phyloP scores from a whole-genome alignment of 495 filamentous ascomycete genomes.

The Pyronema domesticum region DNA sequence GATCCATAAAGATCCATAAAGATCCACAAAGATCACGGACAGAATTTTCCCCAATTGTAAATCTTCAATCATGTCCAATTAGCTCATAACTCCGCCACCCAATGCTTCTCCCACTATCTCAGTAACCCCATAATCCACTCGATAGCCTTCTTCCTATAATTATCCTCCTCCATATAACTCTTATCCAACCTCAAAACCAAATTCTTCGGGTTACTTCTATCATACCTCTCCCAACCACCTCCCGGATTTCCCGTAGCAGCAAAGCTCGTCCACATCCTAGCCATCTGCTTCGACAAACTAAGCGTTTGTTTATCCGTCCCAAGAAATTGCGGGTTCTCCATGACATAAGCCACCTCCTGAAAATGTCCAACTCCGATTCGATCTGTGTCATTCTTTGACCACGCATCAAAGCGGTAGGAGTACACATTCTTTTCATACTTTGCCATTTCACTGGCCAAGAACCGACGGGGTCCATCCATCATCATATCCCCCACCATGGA shows the following conservation, averaged over 20 bases:
- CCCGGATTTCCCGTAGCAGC: slow-evolving; percentile 33
- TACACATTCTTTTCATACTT: slow-evolving; percentile 29
- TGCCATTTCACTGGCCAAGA: slow-evolving; percentile 37
- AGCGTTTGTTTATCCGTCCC: slow-evolving; percentile 32
- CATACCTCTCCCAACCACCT: slow-evolving; percentile 15
- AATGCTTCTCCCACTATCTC: slow-evolving; percentile 2
- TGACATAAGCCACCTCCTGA: slow-evolving; percentile 31
- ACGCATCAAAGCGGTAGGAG: slow-evolving; percentile 45
- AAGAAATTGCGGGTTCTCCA: slow-evolving; percentile 26
- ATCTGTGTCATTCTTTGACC: slow-evolving; percentile 25
- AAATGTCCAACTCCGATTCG: slow-evolving; percentile 30
- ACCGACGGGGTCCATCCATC: slow-evolving; percentile 40
- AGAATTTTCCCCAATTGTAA: no score
- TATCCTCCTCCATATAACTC: slow-evolving; percentile 28
- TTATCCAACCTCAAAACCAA: slow-evolving; percentile 30
- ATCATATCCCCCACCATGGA: slow-evolving; percentile 37
- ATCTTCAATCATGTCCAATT: no score
- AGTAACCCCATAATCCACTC: slow-evolving; percentile 28
- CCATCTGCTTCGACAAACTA: slow-evolving; percentile 36
- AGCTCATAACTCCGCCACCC: no score
- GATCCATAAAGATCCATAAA: no score
- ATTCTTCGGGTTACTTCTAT: slow-evolving; percentile 22
- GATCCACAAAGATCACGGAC: no score
- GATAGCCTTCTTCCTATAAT: slow-evolving; percentile 29
- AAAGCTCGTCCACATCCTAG: slow-evolving; percentile 37